Evolutionary conservation across 257 asterid genomes (phyloP).

Genomic region (Capsicum pubescens): DNA sequence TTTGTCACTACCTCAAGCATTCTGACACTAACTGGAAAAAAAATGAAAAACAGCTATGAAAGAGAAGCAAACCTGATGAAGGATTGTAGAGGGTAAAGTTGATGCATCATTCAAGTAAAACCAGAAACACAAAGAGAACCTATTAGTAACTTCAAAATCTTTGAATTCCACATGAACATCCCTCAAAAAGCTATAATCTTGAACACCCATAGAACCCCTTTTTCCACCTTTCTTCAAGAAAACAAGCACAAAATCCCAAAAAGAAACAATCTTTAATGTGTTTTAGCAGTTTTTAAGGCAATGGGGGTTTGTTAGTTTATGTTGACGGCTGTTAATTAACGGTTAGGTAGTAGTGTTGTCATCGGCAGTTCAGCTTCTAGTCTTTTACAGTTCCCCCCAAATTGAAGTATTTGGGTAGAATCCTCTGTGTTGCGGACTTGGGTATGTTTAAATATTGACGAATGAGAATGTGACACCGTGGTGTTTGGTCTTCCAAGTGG

Average conservation of each 20-base stretch:
- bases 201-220: too few species aligned
- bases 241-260: too few species aligned
- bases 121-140: too few species aligned
- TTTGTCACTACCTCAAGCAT: not conserved
- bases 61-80: too few species aligned
- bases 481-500: not conserved
- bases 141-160: too few species aligned
- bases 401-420: conserved; percentile 43
- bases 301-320: conserved; percentile 32
- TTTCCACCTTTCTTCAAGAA: too few species aligned
- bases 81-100: too few species aligned
- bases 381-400: conserved; percentile 54
- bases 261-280: too few species aligned
- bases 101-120: too few species aligned
- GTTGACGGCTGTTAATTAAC: conserved; percentile 82
- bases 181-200: too few species aligned
- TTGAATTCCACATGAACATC: too few species aligned
- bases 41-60: not conserved
- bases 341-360: conserved; percentile 67
- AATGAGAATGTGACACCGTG: not conserved
- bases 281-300: conserved; percentile 28
- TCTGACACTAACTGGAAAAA: not conserved
- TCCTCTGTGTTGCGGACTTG: conserved; percentile 41
- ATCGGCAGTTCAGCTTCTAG: conserved; percentile 71
- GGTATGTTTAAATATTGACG: not conserved